A percentile compares a stretch with the other conserved stretches of the same genome.
Evolutionary conservation across 2,329 filamentous ascomycete species (phyloP).

Genomic region (Beauveria sp.): DNA sequence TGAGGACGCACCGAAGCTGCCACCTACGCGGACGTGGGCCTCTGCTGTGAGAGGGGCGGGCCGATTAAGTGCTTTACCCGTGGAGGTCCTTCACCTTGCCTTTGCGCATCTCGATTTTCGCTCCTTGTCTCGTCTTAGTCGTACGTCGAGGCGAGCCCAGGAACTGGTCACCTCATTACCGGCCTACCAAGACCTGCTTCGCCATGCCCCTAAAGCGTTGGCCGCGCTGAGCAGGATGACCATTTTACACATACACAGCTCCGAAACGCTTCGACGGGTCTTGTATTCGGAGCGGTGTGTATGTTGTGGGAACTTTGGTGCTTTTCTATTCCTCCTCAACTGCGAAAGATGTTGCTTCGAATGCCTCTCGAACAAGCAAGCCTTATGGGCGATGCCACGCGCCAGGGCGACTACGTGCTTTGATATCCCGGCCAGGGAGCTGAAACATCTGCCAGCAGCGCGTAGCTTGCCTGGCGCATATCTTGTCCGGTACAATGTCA

Average conservation of each 20-base stretch:
- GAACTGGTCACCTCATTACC: conserved; percentile 21
- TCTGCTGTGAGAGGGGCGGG: conserved; percentile 9
- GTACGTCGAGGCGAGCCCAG: conserved; percentile 18
- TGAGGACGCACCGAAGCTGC: not conserved
- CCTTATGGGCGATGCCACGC: conserved; percentile 19
- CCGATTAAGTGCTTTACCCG: conserved; percentile 20
- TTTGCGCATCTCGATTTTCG: conserved; percentile 22
- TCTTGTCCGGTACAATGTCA: conserved; percentile 10
- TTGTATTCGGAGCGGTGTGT: conserved; percentile 20
- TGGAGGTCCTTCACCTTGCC: conserved; percentile 19
- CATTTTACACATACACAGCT: conserved; percentile 18
- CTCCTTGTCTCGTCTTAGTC: conserved; percentile 22
- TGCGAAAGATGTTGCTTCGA: conserved; percentile 24
- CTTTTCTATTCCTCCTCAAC: conserved; percentile 24
- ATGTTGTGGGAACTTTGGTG: conserved; percentile 22
- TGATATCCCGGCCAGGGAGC: conserved; percentile 16
- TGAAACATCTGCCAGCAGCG: conserved; percentile 16
- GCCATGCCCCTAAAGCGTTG: conserved; percentile 28
- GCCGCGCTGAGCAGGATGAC: conserved; percentile 18
- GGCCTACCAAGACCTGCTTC: conserved; percentile 33
- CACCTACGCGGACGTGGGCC: not conserved
- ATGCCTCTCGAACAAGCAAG: conserved; percentile 20
- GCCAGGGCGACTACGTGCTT: conserved; percentile 19
- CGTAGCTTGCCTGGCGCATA: conserved; percentile 19
- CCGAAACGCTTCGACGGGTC: conserved; percentile 15